Evolutionary conservation across 495 filamentous ascomycete species (phyloP), one percentile per base, ranked within the genome.

Genomic region (Xeromyces bisporus): DNA sequence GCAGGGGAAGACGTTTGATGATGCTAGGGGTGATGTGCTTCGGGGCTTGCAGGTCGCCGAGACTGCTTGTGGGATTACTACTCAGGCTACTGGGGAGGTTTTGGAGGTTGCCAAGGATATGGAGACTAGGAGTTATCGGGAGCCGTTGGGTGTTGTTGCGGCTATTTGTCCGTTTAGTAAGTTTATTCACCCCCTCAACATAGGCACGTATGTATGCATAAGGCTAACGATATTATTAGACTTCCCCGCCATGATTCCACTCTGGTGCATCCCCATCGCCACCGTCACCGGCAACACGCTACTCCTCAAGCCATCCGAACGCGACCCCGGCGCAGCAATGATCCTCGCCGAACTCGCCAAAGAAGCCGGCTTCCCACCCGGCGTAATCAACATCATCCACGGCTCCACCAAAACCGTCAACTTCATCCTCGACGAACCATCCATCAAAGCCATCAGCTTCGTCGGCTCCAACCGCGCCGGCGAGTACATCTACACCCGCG

Each of bases 241-340:
- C 63, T 99, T 99, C 63, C 89, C 89, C 25, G 89, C 89, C 40
- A 99, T 99, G 89, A 99, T 99, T 56, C 89, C 89, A 12, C 65
- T 99, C 6, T 99, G 89, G 89, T 91, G 70, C 32, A 91, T 96
- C 33, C 91, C 89, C 12, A 74, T 96, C 47, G 91, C 89, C 24
- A 93, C 85, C 8, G 71, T 91, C 2, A 91, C 83, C 7, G 91
- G 89, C 29, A 99, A 99, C 62, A 89, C 80, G 16, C 58, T 96
- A 37, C 73, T 99, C 43, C 56, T 99, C 35, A 99, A 99, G 69
- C 89, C 89, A 3, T 99, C 89, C 0, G 89, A 99, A 63, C 80
- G 89, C 38, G 89, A 96, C 39, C 89, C 89, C n/a, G 89, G 89
- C 31, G 91, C 91, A 12, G 79, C 81, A 18, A 94, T 99, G 85